Evolutionary conservation across 345 rosid species (phyloP), one percentile per base, ranked within the genome.

Genomic region (Aurinia saxatilis): DNA sequence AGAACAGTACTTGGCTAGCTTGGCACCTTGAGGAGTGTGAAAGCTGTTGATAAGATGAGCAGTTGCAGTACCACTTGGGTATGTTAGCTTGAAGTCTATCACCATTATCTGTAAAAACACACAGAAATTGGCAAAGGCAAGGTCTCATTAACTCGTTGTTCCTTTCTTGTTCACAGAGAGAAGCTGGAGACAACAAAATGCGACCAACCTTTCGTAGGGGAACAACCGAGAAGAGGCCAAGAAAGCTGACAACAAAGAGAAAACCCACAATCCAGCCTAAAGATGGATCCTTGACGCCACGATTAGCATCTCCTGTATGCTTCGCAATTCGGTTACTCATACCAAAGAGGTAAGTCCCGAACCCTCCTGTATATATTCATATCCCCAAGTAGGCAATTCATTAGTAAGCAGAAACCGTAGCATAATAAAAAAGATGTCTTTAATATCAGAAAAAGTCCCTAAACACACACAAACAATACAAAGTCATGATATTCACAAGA

Each of bases 31-130:
- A 21, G 90, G 78, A 3, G 93, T 88, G 76, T 88, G 96, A 74
- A 88, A 88, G 67, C 96, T 86, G 71, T 88, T 88, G 69, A 88
- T 88, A 31, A 88, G 84, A 59, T 75, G 70, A 17, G 96, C 93
- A 36, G 96, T 88, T 34, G 93, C 96, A 16, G 96, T 84, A 19
- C 96, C 96, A 71, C 93, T 88, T 55, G 93, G 93, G 57, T 88
- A 88, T 13, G 79, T 78, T 70, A 86, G 68, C 55, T 84, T 88
- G 76, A 80, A 85, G 66, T 88, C 84, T 60, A 88, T 57, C 60
- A 88, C 77, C 96, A 88, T 85, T 16, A 86, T 78, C 96, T 85
- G 78, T 44, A 72, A 67, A 33, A n/a, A 21, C 66, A 62, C 50
- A 51, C 33, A 35, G 16, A 37, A 37, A 50, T 17, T 31, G 19